Evolutionary conservation across 805 yeast species (phyloP).

Genomic region (Ogataea paradorogensis): DNA sequence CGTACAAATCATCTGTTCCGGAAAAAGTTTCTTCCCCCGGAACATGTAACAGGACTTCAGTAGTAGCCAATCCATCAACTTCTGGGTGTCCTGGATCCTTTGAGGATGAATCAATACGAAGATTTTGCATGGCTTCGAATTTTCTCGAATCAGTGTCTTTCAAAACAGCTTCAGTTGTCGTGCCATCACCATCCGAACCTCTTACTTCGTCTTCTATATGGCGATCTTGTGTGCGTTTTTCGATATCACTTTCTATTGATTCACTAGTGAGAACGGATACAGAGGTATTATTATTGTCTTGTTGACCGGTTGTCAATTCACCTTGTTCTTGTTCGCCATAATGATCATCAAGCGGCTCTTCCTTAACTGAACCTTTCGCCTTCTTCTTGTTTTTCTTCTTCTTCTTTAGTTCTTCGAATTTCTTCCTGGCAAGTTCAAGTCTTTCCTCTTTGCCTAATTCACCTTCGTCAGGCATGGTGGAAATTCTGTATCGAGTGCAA

Average conservation of each 20-base stretch:
- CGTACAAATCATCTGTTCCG: too few relatives aligned
- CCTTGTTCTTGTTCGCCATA: constrained; percentile 26
- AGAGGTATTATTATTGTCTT: too few relatives aligned
- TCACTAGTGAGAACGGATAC: neutral
- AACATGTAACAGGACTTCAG: too few relatives aligned
- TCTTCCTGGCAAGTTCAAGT: constrained; percentile 36
- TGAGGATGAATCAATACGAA: neutral
- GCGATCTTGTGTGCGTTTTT: neutral
- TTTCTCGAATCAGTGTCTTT: neutral
- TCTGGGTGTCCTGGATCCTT: neutral
- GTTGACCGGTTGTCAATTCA: constrained; percentile 8
- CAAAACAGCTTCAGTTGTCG: too few relatives aligned
- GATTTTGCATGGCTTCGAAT: neutral
- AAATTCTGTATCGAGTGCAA: neutral
- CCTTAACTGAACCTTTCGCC: constrained; percentile 12
- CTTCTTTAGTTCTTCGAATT: constrained; percentile 34
- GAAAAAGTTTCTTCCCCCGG: too few relatives aligned
- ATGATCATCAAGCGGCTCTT: neutral
- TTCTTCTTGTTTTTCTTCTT: constrained; percentile 30
- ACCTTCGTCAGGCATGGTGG: constrained; percentile 19
- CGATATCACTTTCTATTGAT: neutral
- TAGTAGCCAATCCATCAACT: neutral
- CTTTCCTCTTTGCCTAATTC: constrained; percentile 34
- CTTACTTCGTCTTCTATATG: neutral
- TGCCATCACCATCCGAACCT: neutral